Conservation (phyloP, 257 asterid genomes). For the Solanum habrochaites region DNA sequence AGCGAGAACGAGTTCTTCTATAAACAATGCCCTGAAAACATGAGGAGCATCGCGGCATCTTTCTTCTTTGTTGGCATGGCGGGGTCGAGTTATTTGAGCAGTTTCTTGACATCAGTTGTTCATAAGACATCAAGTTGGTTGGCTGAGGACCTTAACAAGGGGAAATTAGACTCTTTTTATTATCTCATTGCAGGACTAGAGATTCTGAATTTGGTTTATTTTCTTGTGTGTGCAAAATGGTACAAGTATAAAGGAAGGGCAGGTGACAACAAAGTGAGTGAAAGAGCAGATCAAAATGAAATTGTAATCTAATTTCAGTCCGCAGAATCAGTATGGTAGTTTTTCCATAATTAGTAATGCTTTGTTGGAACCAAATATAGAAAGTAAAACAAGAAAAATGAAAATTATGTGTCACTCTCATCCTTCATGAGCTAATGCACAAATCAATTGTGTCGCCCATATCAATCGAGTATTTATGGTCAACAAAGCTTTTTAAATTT, state of each 20-base stretch:
- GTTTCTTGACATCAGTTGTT: constrained; percentile 8
- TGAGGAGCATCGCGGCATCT: constrained; percentile 26
- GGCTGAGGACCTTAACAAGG: constrained; percentile 1
- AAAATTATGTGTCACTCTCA: background rate
- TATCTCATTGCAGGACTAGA: constrained; percentile 13
- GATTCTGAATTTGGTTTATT: constrained; percentile 11
- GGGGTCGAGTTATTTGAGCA: constrained; percentile 9
- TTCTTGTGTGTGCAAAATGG: constrained; percentile 17
- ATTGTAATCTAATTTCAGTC: background rate
- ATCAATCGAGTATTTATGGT: background rate
- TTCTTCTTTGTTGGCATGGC: constrained; percentile 13
- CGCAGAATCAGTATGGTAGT: background rate
- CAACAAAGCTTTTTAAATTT: background rate
- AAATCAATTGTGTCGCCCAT: background rate
- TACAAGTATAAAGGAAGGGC: constrained; percentile 13
- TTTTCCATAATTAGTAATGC: background rate
- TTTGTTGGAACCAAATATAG: background rate
- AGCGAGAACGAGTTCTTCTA: constrained; percentile 17
- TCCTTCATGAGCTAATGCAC: background rate
- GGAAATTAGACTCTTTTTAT: constrained; percentile 16
- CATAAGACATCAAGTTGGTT: constrained; percentile 18
- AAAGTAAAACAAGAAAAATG: background rate
- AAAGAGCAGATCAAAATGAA: background rate
- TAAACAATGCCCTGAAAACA: constrained; percentile 23
- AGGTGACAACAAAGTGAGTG: background rate